Base-by-base conservation (phyloP, 805 yeast genomes). In the Candida parachauliodes region DNA sequence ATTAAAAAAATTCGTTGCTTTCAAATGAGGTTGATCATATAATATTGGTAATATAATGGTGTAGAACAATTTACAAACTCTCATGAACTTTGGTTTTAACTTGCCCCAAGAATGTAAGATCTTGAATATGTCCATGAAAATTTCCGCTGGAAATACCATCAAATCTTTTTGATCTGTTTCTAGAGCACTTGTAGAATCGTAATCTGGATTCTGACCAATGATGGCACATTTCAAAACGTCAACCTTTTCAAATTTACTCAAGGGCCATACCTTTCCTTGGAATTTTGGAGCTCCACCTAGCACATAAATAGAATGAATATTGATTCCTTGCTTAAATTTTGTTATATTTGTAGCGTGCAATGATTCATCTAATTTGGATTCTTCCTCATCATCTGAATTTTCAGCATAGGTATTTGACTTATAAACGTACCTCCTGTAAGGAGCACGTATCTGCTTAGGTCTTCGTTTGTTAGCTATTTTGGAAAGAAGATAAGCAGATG, bases 381-480 rank as follows among this genome's bases (percentile, higher is more conserved):
- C 49, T 37, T 54, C 54, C 31, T 45, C 44, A 8, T 45, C 51
- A 28, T 52, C 57, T 33, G 58, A 51, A 34, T 50, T 45, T 28
- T 49, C 47, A 16, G 41, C 50, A 23, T 48, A 54, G 5, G 57
- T 51, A 45, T 50, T 57, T 19, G 70, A 67, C 22, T 76, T 71
- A 48, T 77, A 79, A 32, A 75, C 88, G 57, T 86, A 87, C 58
- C 81, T 75, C 59, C 79, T 73, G 62, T 85, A 88, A 5, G 89
- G 88, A 39, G 88, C 88, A 45, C 81, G 79, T 32, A 74, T 68
- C 70, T 88, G 83, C 69, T 83, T 83, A 8, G 96, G 88, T 57
- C 97, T 74, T 52, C 89, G 65, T 60, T 88, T 88, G 62, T 88
- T 88, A 23, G 88, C 96, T 81, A 88, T 88, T 37, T 49, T 57